Conservation (phyloP, 192 early-diverging fungal genomes). For the Umbelopsis sp. region DNA sequence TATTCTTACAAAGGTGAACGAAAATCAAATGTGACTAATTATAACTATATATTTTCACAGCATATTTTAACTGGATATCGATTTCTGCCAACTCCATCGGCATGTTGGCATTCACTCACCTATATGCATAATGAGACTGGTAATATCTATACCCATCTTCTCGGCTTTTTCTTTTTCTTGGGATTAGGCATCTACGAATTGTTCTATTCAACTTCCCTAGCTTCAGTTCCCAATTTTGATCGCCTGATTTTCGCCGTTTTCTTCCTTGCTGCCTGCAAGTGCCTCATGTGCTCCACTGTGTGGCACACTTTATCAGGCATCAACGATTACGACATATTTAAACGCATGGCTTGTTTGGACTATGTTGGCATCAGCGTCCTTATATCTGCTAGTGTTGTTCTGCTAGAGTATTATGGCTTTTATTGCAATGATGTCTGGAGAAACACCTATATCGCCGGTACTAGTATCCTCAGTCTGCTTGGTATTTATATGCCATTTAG, state of each 20-base stretch:
- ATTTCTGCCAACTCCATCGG: slow-evolving; percentile 54
- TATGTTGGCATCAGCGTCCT: slow-evolving; percentile 66
- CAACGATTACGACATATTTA: slow-evolving; percentile 49
- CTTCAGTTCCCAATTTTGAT: slow-evolving; percentile 39
- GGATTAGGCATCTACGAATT: slow-evolving; percentile 56
- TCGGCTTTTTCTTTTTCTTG: slow-evolving; percentile 63
- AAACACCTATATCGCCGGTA: slow-evolving; percentile 54
- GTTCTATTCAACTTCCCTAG: slow-evolving; percentile 31
- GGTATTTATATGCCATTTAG: slow-evolving; percentile 54
- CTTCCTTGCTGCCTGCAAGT: slow-evolving; percentile 62
- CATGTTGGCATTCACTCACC: slow-evolving; percentile 62
- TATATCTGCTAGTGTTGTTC: slow-evolving; percentile 58
- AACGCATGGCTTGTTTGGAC: slow-evolving; percentile 57
- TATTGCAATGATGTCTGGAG: slow-evolving; percentile 50
- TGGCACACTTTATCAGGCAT: slow-evolving; percentile 63
- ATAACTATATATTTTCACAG: slow-evolving; percentile 22
- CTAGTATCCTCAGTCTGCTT: slow-evolving; percentile 47
- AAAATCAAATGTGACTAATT: background rate
- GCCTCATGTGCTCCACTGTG: slow-evolving; percentile 59
- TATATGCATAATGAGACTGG: slow-evolving; percentile 72
- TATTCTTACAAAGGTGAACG: background rate
- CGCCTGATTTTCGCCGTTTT: slow-evolving; percentile 58
- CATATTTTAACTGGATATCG: slow-evolving; percentile 54
- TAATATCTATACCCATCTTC: slow-evolving; percentile 69
- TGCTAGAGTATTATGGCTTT: slow-evolving; percentile 64